Conservation (phyloP, 805 yeast species). For the Candida suzukii region DNA sequence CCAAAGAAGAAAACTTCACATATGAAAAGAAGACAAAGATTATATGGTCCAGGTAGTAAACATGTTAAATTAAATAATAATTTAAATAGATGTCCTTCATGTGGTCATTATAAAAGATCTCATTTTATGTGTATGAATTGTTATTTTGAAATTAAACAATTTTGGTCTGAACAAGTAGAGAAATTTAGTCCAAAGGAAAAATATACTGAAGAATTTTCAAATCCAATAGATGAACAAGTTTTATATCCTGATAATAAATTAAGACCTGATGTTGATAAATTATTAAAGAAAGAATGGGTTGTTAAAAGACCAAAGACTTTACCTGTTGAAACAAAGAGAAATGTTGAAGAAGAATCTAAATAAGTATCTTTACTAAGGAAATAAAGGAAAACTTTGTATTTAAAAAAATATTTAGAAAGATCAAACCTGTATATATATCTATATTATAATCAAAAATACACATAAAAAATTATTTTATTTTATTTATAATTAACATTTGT, state of each 20-base stretch:
- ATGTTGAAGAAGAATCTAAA: not conserved
- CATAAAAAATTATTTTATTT: too few species aligned
- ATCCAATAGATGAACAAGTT: conserved; percentile 54
- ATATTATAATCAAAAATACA: not conserved
- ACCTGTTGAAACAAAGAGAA: conserved; percentile 36
- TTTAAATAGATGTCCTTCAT: conserved; percentile 87
- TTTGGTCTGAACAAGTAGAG: conserved; percentile 46
- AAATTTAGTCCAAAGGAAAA: conserved; percentile 18
- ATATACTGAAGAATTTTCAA: conserved; percentile 36
- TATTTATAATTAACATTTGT: too few species aligned
- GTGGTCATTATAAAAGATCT: conserved; percentile 87
- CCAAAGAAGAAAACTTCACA: conserved; percentile 93
- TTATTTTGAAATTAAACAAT: conserved; percentile 68
- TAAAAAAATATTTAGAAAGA: too few species aligned
- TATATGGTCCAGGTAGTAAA: conserved; percentile 76
- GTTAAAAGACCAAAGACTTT: conserved; percentile 47
- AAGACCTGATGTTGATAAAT: conserved; percentile 35
- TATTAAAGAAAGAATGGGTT: conserved; percentile 49
- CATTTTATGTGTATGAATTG: conserved; percentile 93
- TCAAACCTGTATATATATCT: not conserved
- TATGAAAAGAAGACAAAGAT: conserved; percentile 75
- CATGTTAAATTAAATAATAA: conserved; percentile 70
- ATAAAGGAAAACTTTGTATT: too few species aligned
- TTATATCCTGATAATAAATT: conserved; percentile 69
- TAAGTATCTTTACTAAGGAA: not conserved